Evolutionary conservation across 2,329 filamentous ascomycete species (phyloP).

Genomic region (Calycina herbarum): DNA sequence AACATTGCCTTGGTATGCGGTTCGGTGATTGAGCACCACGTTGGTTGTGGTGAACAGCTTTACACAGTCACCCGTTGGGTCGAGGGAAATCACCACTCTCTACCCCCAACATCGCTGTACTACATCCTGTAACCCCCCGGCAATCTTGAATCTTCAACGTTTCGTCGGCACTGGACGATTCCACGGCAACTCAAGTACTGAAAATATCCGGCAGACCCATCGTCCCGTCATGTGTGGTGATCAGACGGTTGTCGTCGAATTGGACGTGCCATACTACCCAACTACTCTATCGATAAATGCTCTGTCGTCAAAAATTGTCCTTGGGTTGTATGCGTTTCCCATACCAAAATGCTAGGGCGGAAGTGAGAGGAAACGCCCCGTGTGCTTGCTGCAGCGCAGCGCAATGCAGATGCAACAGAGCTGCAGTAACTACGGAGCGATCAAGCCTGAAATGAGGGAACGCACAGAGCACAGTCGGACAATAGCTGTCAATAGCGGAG

Average conservation of each 20-base stretch:
- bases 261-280: not conserved
- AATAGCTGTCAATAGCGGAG: slow-evolving; percentile 18
- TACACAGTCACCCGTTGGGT: not conserved
- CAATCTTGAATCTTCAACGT: slow-evolving; percentile 10
- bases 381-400: slow-evolving; percentile 7
- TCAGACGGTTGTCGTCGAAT: slow-evolving; percentile 6
- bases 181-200: not conserved
- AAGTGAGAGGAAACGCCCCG: slow-evolving; percentile 6
- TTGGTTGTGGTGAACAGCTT: not conserved
- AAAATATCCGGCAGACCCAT: slow-evolving; percentile 14
- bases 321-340: not conserved
- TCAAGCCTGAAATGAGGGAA: slow-evolving; percentile 28
- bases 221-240: slow-evolving; percentile 8
- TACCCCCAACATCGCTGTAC: not conserved
- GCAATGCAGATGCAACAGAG: slow-evolving; percentile 18
- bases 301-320: slow-evolving; percentile 8
- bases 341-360: slow-evolving; percentile 5
- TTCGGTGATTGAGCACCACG: slow-evolving; percentile 3
- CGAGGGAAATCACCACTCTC: slow-evolving; percentile 1
- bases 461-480: slow-evolving; percentile 25
- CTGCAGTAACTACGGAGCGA: slow-evolving; percentile 21
- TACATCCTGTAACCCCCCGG: slow-evolving; percentile 4
- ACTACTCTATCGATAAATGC: not conserved
- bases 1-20: not conserved
- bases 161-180: slow-evolving; percentile 12